Evolutionary conservation across 2,329 filamentous ascomycete genomes (phyloP), one percentile per base, ranked within the genome.

Genomic region (Eutypa lata): DNA sequence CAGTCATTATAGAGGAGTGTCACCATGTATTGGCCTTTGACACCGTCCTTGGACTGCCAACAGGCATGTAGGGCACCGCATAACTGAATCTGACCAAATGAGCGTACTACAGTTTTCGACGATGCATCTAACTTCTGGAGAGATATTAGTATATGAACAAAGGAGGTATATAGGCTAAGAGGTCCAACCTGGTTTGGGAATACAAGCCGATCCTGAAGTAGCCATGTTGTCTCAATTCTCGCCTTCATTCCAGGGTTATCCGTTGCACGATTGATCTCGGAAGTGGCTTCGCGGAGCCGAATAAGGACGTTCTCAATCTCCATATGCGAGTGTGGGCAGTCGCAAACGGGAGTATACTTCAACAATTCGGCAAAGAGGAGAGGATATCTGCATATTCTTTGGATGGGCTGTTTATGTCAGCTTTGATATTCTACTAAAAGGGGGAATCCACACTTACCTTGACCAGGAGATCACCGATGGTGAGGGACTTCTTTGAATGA

Each of bases 331-430:
- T 84, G 84, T 0, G 91, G 91, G 63, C 91, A 95, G 65, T 97
- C 93, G 51, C 82, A 86, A 1, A 90, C 89, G 2, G 91, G 90
- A 0, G 92, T 97, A 59, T 87, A 81, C 63, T 88, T 92, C 54
- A 92, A 78, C 8, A 99, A 77, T 63, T 97, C 91, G 5, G 85
- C 80, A 64, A 97, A 92, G 2, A 97, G 76, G 3, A 99, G 76
- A 11, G 91, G 91, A 65, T 97, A 97, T 72, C 89, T 91, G 75
- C 91, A 96, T 21, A 97, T 82, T 51, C 93, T 83, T 71, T 99
- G 93, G 19, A 97, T 92, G 0, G 93, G 94, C 90, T 96, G 51
- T 18, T 38, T 14, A 16, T 33, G 50, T 52, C 60, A 57, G 42
- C 22, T 6, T 1, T 24, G n/a, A n/a, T n/a, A n/a, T n/a, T 45